phyloP scores from a whole-genome alignment of 2,329 filamentous ascomycete genomes.

The Botrytis paeoniae region DNA sequence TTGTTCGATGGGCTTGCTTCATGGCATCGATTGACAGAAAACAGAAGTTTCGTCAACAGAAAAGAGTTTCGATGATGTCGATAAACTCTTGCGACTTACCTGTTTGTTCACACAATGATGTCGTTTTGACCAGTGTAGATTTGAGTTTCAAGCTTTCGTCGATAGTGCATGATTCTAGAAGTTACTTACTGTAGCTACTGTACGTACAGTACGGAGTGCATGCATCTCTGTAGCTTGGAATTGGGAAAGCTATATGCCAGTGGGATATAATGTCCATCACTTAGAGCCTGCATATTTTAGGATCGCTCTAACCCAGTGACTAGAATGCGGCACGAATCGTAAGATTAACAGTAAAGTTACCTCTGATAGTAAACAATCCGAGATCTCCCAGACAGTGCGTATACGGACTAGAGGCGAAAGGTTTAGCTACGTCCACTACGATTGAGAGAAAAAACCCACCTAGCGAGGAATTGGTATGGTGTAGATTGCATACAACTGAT shows the following conservation, averaged over 20 bases:
- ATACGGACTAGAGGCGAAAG: neutral
- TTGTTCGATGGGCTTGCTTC: neutral
- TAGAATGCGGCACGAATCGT: neutral
- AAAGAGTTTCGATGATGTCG: neutral
- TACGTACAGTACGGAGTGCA: neutral
- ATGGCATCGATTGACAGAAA: neutral
- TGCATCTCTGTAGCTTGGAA: neutral
- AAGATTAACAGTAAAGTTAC: neutral
- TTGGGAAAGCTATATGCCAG: neutral
- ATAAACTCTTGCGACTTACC: neutral
- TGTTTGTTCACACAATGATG: neutral
- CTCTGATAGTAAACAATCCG: neutral
- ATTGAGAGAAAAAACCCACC: neutral
- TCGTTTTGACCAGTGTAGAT: neutral
- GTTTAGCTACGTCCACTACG: neutral
- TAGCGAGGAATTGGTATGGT: neutral
- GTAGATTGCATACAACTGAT: neutral
- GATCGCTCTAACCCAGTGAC: neutral
- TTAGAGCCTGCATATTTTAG: neutral
- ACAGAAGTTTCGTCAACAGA: neutral
- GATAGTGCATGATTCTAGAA: slow-evolving; percentile 2
- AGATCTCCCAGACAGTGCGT: neutral
- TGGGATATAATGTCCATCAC: neutral
- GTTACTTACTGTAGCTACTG: neutral
- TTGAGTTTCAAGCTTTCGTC: neutral